Base-by-base conservation (phyloP, 2,329 filamentous ascomycete genomes). In the Diaporthe citrichinensis region DNA sequence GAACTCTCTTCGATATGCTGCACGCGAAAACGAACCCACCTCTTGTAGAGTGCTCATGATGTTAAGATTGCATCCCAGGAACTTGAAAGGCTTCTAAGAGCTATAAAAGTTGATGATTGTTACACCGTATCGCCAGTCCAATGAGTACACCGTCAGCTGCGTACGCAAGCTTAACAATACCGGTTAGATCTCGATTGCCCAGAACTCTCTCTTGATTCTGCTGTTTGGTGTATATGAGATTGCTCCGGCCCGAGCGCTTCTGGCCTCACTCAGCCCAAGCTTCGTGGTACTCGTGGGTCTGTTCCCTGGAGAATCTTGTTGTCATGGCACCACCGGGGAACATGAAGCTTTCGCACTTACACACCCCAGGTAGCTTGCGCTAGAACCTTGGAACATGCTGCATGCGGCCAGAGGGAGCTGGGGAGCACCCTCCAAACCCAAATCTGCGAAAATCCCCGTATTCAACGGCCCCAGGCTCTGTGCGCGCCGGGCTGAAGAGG, bases 281-380 rank as follows among this genome's bases (percentile, higher is more conserved):
- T 55, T 55, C 4, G 34, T 28, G 34, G 34, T 41, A 41, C 14
- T 69, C 65, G 65, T 53, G 49, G 65, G 65, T 69, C 65, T 39
- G 65, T 69, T 69, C 49, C 34, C 34, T 31, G 34, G 23, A 28
- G 65, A 51, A 55, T 55, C 65, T 55, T 41, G 65, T 34, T 67
- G 49, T 53, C 65, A 69, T 55, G 65, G n/a, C 65, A 53, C 65
- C 65, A 69, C 65, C 65, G 65, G 46, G 65, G 65, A 69, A 69
- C 34, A n/a, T 69, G 65, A 69, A 69, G 65, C 49, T 55, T 69
- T 69, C 34, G 49, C 49, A 31, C 14, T 69, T 53, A 39, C 20
- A 65, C 28, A n/a, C 31, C 65, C 65, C 65, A 41, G 49, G 36
- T 46, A 31, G 65, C 65, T 41, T 41, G 31, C 55, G 65, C 65